Percentiles rank a stretch among this genome's conserved stretches.
Evolutionary conservation across 164 flowering plant genomes (phyloP).

Genomic region (Warburgia ugandensis): DNA sequence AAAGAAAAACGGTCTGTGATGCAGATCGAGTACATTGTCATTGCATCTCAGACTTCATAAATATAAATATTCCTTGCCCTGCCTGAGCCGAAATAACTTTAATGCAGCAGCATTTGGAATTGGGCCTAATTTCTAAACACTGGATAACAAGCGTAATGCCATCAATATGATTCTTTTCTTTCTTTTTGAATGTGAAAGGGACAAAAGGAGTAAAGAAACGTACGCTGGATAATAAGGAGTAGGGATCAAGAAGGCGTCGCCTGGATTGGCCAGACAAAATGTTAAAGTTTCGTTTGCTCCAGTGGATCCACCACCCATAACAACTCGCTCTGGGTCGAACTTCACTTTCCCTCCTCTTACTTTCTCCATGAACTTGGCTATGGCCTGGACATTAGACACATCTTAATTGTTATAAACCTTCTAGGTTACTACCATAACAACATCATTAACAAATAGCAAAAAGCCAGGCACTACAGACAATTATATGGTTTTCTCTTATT

Average conservation of each 20-base stretch:
- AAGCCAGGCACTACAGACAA: too few species aligned
- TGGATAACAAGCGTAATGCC: too few species aligned
- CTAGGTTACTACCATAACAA: background rate
- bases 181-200: too few species aligned
- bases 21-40: too few species aligned
- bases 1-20: too few species aligned
- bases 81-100: too few species aligned
- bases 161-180: too few species aligned
- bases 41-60: too few species aligned
- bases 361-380: conserved; percentile 49
- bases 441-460: background rate
- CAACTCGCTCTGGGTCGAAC: conserved; percentile 44
- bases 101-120: too few species aligned
- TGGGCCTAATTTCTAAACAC: too few species aligned
- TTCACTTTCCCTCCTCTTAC: conserved; percentile 36
- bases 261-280: conserved; percentile 53
- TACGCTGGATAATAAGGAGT: conserved; percentile 66
- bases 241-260: conserved; percentile 55
- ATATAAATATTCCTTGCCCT: too few species aligned
- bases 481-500: too few species aligned
- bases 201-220: background rate
- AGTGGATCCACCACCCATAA: conserved; percentile 58
- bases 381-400: conserved; percentile 25
- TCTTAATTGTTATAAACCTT: background rate
- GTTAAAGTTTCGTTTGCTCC: conserved; percentile 44